These are phyloP conservation scores for Trypanosoma lewisi DNA, from an alignment of 208 protist genomes.

Conservation along the genomic window DNA sequence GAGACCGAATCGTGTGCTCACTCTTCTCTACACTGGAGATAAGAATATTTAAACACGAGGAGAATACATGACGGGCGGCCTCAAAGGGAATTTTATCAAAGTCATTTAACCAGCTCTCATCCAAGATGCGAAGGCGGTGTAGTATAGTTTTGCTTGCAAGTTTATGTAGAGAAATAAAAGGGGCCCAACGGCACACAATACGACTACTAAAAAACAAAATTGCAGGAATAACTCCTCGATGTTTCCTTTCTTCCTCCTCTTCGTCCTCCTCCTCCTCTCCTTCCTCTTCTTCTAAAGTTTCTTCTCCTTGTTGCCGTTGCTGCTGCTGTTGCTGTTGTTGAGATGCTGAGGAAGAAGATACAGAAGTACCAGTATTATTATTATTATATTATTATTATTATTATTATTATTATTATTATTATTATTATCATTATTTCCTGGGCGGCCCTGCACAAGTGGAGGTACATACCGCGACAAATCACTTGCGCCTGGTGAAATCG, in stretches of 20 bases:
- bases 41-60: constrained; percentile 50
- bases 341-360: background rate
- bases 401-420: no score
- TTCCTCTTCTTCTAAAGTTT: background rate
- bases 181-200: constrained; percentile 59
- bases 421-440: background rate
- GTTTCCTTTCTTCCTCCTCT: background rate
- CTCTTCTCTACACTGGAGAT: constrained; percentile 22
- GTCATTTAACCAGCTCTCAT: constrained; percentile 54
- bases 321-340: background rate
- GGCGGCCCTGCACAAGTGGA: constrained; percentile 24
- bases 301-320: constrained; percentile 2
- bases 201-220: constrained; percentile 74
- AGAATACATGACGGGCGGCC: constrained; percentile 30
- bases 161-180: constrained; percentile 31
- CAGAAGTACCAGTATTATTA: background rate
- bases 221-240: constrained; percentile 33
- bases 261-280: background rate
- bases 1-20: constrained; percentile 45
- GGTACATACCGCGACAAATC: constrained; percentile 40
- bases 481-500: constrained; percentile 24
- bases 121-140: constrained; percentile 50
- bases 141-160: constrained; percentile 41
- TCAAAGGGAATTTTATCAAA: constrained; percentile 37
- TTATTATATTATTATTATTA: no score